phyloP scores from a whole-genome alignment of 345 rosid genomes.

The Rhizophora mangle region DNA sequence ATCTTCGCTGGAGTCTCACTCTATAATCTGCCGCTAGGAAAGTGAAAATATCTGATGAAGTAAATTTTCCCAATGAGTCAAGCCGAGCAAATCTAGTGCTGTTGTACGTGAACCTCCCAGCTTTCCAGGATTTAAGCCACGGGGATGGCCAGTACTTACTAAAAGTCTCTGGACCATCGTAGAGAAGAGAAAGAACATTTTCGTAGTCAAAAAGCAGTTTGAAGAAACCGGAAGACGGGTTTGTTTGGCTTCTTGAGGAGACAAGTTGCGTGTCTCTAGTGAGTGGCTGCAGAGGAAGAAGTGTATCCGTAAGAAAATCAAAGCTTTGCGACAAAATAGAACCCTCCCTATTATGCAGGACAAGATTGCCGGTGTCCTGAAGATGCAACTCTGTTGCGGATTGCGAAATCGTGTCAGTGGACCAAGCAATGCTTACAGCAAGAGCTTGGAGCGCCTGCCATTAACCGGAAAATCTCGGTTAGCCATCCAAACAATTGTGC shows the following conservation, averaged over 20 bases:
- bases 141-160: constrained; percentile 34
- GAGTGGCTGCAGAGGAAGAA: constrained; percentile 39
- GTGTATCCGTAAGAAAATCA: constrained; percentile 39
- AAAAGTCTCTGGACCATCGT: constrained; percentile 18
- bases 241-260: constrained; percentile 28
- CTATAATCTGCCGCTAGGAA: constrained; percentile 29
- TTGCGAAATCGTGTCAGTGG: constrained; percentile 8
- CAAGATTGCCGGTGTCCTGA: constrained; percentile 28
- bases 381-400: constrained; percentile 8
- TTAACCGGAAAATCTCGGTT: constrained; percentile 40
- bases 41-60: constrained; percentile 20
- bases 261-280: constrained; percentile 22
- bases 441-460: constrained; percentile 36
- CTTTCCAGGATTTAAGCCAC: not conserved
- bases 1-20: constrained; percentile 10
- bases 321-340: constrained; percentile 33
- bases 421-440: constrained; percentile 22
- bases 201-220: constrained; percentile 23
- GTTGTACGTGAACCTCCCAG: constrained; percentile 16
- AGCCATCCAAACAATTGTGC: constrained; percentile 38
- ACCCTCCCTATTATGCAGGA: constrained; percentile 1
- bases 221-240: constrained; percentile 31
- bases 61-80: constrained; percentile 21
- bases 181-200: constrained; percentile 26
- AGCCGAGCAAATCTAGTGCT: constrained; percentile 24